Evolutionary conservation across 176 grass and related monocot species (phyloP).

Genomic region (Carex littledalei): DNA sequence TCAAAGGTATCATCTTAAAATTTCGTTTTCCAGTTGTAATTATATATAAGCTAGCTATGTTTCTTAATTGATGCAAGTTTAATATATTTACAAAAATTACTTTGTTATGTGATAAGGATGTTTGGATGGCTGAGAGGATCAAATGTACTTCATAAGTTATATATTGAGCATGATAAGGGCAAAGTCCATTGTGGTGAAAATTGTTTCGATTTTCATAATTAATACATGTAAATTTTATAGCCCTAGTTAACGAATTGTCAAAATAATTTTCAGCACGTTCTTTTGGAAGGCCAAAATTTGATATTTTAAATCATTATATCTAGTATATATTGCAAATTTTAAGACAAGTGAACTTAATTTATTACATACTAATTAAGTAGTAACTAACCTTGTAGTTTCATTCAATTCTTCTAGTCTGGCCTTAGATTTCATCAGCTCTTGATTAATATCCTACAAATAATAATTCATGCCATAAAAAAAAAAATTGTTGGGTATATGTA

Average conservation of each 20-base stretch:
- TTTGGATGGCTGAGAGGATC: no score
- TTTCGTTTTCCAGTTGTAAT: neutral
- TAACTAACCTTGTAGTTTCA: neutral
- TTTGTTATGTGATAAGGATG: no score
- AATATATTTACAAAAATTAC: no score
- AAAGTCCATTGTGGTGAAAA: neutral
- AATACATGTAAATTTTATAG: no score
- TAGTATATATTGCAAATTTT: neutral
- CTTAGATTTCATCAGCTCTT: neutral
- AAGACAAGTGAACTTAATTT: neutral
- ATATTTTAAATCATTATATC: neutral
- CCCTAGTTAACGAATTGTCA: no score
- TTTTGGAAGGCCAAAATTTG: neutral
- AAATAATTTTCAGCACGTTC: no score
- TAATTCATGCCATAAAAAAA: neutral
- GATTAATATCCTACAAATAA: neutral
- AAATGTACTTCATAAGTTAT: no score
- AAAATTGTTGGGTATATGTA: neutral
- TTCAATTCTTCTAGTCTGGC: neutral
- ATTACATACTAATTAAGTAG: neutral
- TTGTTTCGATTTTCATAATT: no score
- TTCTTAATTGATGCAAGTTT: neutral
- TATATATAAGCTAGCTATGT: neutral
- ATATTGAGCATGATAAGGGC: no score
- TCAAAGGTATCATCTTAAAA: neutral